Base-by-base conservation (phyloP, 2,329 filamentous ascomycete species). In the Alternaria tenuissima region DNA sequence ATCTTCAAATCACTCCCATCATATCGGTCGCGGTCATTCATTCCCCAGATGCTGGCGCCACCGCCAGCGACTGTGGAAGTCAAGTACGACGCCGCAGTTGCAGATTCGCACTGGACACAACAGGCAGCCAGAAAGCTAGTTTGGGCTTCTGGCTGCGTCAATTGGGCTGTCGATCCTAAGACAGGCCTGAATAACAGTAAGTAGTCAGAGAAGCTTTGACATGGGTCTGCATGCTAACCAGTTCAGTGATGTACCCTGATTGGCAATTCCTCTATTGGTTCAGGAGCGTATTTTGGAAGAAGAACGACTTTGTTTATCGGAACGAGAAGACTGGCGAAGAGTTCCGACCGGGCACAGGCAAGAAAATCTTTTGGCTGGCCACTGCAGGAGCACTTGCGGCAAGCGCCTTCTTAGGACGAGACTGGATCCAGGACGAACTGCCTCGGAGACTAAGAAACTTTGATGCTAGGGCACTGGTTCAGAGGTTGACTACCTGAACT, bases 211-310 rank as follows among this genome's bases (percentile, higher is more conserved):
- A 16, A 22, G 24, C 14, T 20, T 14, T 28, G 8, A 3, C 14
- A 6, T 11, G n/a, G 32, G 39, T n/a, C 38, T 28, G 24, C 32
- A 7, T 18, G n/a, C 52, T 60, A 36, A 63, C 20, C 8, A 9
- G 4, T 11, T 4, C n/a, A 64, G 62, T 82, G 66, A 83, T 86
- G 78, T 86, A 84, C 63, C 84, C 83, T 0, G 81, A 84, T 48
- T 85, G 80, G 77, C 82, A 85, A 67, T 84, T 79, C 56, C 72
- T 76, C 52, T 85, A 80, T 59, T 86, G 83, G 82, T 54, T 79
- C 18, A 68, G 83, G 14, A 85, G 81, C 54, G 64, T 85, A 1
- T 84, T 84, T 54, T 74, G 81, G 41, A 69, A 71, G 1, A 78
- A 70, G 67, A 58, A 62, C 2, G 81, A 83, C 43, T 80, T 83